These are phyloP conservation scores for Hydrangea macrophylla DNA, from an alignment of 148 eudicot species.

Conservation along the genomic window DNA sequence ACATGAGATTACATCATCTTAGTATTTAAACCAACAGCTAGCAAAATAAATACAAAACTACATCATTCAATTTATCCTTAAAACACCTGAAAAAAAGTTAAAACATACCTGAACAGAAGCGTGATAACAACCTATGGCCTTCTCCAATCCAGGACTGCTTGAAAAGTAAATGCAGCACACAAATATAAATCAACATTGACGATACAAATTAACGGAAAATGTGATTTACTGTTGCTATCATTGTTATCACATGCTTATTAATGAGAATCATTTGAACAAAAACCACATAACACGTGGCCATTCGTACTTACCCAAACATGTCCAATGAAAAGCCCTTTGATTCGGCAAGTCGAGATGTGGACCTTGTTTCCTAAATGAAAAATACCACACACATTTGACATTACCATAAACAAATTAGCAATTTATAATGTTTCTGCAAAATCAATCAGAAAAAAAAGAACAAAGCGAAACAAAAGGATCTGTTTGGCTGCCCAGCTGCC, in stretches of 20 bases:
- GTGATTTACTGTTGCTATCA: not conserved
- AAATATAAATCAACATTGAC: not conserved
- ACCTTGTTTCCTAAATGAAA: conserved; percentile 38
- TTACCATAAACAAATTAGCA: not conserved
- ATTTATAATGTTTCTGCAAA: not conserved
- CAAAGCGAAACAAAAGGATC: not conserved
- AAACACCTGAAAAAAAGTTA: not conserved
- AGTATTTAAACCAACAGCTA: no score
- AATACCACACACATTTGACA: not conserved
- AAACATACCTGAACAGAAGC: conserved; percentile 78
- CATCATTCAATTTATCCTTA: not conserved
- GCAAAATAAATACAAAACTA: not conserved
- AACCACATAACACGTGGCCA: not conserved
- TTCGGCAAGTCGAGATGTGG: conserved; percentile 34
- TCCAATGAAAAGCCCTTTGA: conserved; percentile 42
- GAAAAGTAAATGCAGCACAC: not conserved
- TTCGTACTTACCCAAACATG: conserved; percentile 26
- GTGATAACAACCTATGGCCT: conserved; percentile 73
- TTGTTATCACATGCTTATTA: not conserved
- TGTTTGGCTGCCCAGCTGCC: not conserved
- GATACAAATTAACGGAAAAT: not conserved
- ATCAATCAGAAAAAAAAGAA: not conserved
- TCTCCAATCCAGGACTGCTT: conserved; percentile 50
- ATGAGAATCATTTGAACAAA: not conserved
- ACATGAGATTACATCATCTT: no score